Conservation (phyloP, 2,329 filamentous ascomycete species). For the Rhynchosporium secalis region DNA sequence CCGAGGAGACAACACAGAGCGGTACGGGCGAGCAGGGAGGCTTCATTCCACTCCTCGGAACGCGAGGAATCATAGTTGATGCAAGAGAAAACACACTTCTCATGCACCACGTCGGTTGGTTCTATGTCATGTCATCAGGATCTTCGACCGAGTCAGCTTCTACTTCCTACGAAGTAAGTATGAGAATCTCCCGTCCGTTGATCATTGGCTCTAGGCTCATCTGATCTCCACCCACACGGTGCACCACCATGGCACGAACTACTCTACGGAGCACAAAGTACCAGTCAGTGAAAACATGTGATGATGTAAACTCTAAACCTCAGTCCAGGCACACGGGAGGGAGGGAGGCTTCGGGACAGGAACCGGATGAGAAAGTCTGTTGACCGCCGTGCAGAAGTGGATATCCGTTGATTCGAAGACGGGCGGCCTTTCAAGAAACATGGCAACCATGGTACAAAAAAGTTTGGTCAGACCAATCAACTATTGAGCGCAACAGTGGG, state of each 20-base stretch:
- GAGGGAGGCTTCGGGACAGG: not conserved
- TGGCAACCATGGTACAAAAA: not conserved
- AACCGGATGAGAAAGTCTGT: not conserved
- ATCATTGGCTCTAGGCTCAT: not conserved
- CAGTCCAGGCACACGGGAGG: conserved; percentile 1
- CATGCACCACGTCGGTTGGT: not conserved
- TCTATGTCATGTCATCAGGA: not conserved
- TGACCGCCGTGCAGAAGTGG: not conserved
- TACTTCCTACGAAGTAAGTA: not conserved
- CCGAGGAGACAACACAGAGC: too few relatives aligned
- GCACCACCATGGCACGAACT: not conserved
- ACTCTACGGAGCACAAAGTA: not conserved
- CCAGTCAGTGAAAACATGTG: not conserved
- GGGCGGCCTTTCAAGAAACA: conserved; percentile 1
- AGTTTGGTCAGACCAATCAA: conserved; percentile 5
- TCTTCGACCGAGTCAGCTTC: not conserved
- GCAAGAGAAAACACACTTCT: not conserved
- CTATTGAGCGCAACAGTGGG: conserved; percentile 7
- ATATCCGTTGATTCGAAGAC: not conserved
- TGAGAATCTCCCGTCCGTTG: conserved; percentile 3
- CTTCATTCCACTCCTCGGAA: too few relatives aligned
- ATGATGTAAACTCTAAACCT: not conserved
- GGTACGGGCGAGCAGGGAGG: too few relatives aligned
- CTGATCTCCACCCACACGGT: conserved; percentile 10
- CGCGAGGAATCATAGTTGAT: not conserved